phyloP scores from a whole-genome alignment of 176 grass and related monocot species.

The Dendrocalamus sinicus region DNA sequence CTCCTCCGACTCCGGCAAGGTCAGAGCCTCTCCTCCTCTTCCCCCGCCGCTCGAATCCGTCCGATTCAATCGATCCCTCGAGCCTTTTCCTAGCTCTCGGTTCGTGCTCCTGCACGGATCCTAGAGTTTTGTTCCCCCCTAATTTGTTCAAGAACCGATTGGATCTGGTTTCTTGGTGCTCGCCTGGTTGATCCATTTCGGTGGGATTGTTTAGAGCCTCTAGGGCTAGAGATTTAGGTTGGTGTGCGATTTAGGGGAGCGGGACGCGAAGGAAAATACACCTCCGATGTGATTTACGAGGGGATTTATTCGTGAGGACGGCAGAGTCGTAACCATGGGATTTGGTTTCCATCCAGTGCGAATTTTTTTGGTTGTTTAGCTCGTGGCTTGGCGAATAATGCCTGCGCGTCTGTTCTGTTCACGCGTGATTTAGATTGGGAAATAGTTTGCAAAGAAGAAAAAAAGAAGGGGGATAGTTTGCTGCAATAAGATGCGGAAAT shows the following conservation, averaged over 20 bases:
- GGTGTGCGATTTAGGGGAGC: not conserved
- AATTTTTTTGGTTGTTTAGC: not conserved
- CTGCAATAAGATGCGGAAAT: not conserved
- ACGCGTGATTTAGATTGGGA: not conserved
- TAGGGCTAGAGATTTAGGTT: not conserved
- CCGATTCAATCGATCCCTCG: not conserved
- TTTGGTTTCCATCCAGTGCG: not conserved
- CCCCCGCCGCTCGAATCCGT: not conserved
- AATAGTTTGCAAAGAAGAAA: not conserved
- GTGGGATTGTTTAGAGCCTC: not conserved
- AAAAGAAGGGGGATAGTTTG: not conserved
- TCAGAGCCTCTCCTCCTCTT: not conserved
- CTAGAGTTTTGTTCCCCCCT: not conserved
- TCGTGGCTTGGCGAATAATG: not conserved
- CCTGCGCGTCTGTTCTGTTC: not conserved
- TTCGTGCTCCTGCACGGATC: not conserved
- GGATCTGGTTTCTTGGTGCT: not conserved
- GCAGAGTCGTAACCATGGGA: not conserved
- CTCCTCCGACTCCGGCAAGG: constrained; percentile 24
- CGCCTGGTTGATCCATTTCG: not conserved
- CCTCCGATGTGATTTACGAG: not conserved
- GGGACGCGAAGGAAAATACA: not conserved
- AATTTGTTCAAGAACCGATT: not conserved
- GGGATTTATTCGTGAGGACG: not conserved
- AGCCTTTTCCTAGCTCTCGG: not conserved